Evolutionary conservation across 2,329 filamentous ascomycete species (phyloP), one percentile per base, ranked within the genome.

Genomic region (Dactylonectria estremocensis): DNA sequence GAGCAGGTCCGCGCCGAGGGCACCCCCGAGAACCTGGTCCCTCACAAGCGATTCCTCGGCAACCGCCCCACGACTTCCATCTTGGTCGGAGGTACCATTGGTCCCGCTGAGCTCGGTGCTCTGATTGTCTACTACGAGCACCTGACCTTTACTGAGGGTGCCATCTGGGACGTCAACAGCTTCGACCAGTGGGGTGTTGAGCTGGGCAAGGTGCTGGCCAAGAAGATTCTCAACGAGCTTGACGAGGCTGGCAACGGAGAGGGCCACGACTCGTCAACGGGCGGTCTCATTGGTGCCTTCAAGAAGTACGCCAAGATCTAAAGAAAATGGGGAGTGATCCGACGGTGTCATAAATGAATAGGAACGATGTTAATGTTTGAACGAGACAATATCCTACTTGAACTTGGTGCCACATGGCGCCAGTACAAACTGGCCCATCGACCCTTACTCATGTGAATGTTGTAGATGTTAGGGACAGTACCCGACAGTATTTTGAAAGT

Each of bases 171-270:
- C 86, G 97, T 99, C 88, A 99, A 99, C 90, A 95, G 92, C 79
- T 99, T 98, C 80, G 96, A 99, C 85, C 96, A 99, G 88, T 99
- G 96, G 96, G 96, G 96, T 84, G 96, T 99, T 50, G 96, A 99
- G 88, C 87, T 99, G 69, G 96, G 96, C 82, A 99, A 99, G 92
- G 91, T 92, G 46, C 86, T 99, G 73, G 96, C 96, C 69, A 98
- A 95, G 91, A 95, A 94, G 86, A 95, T 95, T 72, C 91, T 94
- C 76, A 83, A 83, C 78, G 96, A 99, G 87, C 88, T 99, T 66
- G 95, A 98, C 73, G 88, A 92, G 79, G 82, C 88, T n/a, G 93
- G 90, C 68, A 90, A 89, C 75, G 91, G 91, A 61, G 85, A 85
- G 66, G 89, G 88, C 66, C 96, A 99, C 83, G 96, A 99, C 81